phyloP scores from a whole-genome alignment of 2,329 filamentous ascomycete species.

The Colletotrichum tofieldiae region DNA sequence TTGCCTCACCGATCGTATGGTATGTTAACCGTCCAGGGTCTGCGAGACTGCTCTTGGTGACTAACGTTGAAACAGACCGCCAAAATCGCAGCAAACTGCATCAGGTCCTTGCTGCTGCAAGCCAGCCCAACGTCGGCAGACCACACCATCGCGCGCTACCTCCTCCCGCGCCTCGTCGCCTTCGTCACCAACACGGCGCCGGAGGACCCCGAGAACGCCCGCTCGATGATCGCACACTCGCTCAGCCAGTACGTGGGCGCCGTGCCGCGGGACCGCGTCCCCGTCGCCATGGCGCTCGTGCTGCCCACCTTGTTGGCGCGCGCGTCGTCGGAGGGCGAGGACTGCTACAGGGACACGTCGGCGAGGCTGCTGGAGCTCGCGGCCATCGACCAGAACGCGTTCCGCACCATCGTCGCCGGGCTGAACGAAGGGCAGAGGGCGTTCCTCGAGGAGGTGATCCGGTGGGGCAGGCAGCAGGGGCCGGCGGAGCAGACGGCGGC shows the following conservation, averaged over 20 bases:
- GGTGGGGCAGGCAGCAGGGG: constrained; percentile 69
- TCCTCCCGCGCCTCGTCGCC: constrained; percentile 81
- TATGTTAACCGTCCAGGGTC: constrained; percentile 63
- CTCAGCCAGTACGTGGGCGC: constrained; percentile 79
- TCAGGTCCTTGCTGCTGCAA: constrained; percentile 85
- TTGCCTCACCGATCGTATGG: constrained; percentile 84
- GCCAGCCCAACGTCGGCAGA: constrained; percentile 75
- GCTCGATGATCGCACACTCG: constrained; percentile 79
- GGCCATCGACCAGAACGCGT: constrained; percentile 79
- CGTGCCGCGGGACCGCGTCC: constrained; percentile 61
- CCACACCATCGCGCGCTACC: constrained; percentile 80
- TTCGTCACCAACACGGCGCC: constrained; percentile 81
- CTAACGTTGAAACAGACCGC: constrained; percentile 70
- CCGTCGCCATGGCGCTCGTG: constrained; percentile 81
- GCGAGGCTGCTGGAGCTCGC: constrained; percentile 85
- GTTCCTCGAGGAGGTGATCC: constrained; percentile 87
- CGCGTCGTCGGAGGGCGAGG: constrained; percentile 75
- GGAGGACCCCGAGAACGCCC: constrained; percentile 85
- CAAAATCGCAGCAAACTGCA: constrained; percentile 91
- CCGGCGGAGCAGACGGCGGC: constrained; percentile 57
- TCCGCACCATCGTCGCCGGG: constrained; percentile 80
- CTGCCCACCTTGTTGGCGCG: constrained; percentile 83
- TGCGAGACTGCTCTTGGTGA: neutral
- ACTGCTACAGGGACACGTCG: constrained; percentile 81
- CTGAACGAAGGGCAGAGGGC: constrained; percentile 80